Conservation (phyloP, 306 rosid species). For the Luffa aegyptiaca region DNA sequence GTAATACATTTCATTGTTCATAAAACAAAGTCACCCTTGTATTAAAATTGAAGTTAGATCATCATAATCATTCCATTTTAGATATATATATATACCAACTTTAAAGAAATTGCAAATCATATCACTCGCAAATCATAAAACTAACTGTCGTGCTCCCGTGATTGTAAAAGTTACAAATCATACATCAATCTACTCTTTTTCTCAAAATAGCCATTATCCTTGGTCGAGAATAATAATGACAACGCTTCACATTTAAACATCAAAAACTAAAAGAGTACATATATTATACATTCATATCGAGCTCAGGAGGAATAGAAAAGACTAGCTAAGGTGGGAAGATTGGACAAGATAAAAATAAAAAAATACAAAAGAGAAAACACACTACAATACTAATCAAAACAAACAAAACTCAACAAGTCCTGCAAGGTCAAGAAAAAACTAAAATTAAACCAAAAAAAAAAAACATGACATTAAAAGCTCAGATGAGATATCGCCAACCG, state of each 20-base stretch:
- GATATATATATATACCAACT: background rate
- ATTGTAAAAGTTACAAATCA: background rate
- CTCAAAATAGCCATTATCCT: background rate
- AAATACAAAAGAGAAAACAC: no score
- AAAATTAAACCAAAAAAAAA: background rate
- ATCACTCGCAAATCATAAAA: no score
- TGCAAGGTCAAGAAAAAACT: slow-evolving; percentile 13
- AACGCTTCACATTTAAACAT: background rate
- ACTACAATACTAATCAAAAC: no score
- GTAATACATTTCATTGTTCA: background rate
- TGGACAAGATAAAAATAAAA: background rate
- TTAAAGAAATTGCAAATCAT: background rate
- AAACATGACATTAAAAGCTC: background rate
- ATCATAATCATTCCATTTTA: no score
- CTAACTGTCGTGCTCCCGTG: no score
- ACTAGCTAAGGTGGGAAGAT: background rate
- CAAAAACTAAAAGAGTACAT: background rate
- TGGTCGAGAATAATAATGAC: background rate
- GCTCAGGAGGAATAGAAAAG: slow-evolving; percentile 4
- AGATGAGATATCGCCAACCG: background rate
- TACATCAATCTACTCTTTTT: no score
- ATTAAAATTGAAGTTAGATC: no score
- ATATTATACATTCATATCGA: background rate
- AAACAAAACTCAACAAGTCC: background rate
- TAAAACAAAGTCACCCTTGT: background rate